A percentile compares a stretch with the other conserved stretches of the same genome.
Conservation (phyloP, 495 filamentous ascomycete genomes). For the Lineolata rhizophorae region DNA sequence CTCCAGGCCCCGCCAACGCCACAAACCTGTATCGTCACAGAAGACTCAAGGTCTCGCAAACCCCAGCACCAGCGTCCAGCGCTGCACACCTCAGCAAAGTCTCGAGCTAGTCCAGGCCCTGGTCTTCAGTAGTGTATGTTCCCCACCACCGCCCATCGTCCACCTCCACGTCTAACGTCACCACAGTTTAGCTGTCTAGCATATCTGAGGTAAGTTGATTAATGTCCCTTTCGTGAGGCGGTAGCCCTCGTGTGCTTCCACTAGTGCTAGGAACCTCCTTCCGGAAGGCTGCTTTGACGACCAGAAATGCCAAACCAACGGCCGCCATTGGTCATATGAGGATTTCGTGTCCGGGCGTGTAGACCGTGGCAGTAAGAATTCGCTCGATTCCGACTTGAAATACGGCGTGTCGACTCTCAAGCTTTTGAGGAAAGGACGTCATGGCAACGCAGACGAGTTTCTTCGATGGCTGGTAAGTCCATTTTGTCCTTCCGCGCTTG, state of each 20-base stretch:
- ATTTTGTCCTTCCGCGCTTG: too few relatives aligned
- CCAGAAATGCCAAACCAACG: constrained; percentile 6
- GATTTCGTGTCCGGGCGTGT: constrained; percentile 13
- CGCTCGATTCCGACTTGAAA: too few relatives aligned
- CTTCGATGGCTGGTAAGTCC: constrained; percentile 22
- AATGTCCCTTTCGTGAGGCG: background rate
- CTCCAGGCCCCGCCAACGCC: too few relatives aligned
- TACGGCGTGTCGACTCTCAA: too few relatives aligned
- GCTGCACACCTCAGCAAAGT: constrained; percentile 21
- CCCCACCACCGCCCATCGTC: too few relatives aligned
- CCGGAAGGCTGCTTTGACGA: constrained; percentile 11
- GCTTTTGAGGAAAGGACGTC: constrained; percentile 18
- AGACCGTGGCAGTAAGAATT: too few relatives aligned
- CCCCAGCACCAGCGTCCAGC: background rate
- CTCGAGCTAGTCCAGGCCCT: constrained; percentile 27
- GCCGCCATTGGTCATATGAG: constrained; percentile 9
- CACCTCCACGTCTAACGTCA: too few relatives aligned
- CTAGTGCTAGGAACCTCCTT: constrained; percentile 9
- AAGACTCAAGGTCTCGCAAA: too few relatives aligned
- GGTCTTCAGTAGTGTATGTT: constrained; percentile 19
- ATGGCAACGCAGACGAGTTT: constrained; percentile 18
- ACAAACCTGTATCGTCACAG: too few relatives aligned
- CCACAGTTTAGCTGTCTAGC: constrained; percentile 12
- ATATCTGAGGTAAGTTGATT: constrained; percentile 10
- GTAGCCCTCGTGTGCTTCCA: background rate